phyloP scores from a whole-genome alignment of 2,329 filamentous ascomycete species.

The Arthroderma uncinatum region DNA sequence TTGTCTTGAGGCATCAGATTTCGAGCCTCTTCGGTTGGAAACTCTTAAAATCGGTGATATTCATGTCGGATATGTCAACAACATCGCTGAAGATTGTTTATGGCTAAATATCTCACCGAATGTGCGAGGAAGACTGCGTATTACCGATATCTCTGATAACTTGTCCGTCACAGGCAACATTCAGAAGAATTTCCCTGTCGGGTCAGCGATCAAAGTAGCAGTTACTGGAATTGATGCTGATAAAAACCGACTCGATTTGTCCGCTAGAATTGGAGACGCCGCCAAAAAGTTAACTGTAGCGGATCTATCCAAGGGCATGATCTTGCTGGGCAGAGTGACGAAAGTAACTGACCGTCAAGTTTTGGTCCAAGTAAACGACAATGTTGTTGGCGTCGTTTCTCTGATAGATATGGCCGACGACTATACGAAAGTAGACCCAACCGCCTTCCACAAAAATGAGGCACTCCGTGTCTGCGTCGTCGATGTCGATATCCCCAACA shows the following conservation, averaged over 20 bases:
- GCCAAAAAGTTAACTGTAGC: conserved; percentile 54
- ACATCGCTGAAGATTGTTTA: conserved; percentile 63
- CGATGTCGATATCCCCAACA: conserved; percentile 69
- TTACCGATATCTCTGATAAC: conserved; percentile 80
- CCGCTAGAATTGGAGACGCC: conserved; percentile 54
- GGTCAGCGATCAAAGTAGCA: conserved; percentile 72
- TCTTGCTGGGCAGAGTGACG: conserved; percentile 72
- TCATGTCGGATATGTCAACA: conserved; percentile 82
- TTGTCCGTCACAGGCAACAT: conserved; percentile 66
- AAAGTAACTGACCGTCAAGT: conserved; percentile 76
- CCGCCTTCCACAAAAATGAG: conserved; percentile 69
- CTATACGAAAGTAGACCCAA: conserved; percentile 67
- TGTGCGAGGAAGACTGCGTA: conserved; percentile 69
- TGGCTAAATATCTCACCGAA: conserved; percentile 89
- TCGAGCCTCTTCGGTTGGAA: conserved; percentile 57
- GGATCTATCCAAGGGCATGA: conserved; percentile 63
- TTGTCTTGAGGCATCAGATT: conserved; percentile 41
- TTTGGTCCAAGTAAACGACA: conserved; percentile 73
- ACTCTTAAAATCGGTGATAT: conserved; percentile 60
- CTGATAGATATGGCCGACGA: conserved; percentile 78
- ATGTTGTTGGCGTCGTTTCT: conserved; percentile 66
- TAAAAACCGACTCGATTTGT: conserved; percentile 69
- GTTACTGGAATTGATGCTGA: conserved; percentile 63
- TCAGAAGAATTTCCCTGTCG: conserved; percentile 70
- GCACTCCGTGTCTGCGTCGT: conserved; percentile 79